These are phyloP conservation scores for Toxoplasma gondii DNA, from an alignment of 169 alveolate genomes.

Conservation along the genomic window DNA sequence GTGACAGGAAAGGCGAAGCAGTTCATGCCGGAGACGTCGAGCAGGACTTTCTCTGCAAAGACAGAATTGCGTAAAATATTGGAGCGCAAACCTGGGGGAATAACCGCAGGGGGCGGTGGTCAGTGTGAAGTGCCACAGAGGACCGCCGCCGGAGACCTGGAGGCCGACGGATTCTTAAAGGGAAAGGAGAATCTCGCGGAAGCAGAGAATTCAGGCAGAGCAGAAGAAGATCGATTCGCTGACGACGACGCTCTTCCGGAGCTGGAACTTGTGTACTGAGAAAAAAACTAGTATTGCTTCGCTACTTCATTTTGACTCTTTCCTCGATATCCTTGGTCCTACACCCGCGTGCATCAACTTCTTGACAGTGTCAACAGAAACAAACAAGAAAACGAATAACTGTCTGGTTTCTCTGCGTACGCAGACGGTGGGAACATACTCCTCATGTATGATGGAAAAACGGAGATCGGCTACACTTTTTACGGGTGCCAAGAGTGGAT, in stretches of 20 bases:
- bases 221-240: neutral
- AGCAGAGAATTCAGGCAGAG: neutral
- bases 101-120: too few species aligned
- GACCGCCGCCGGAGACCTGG: neutral
- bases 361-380: too few species aligned
- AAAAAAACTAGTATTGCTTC: neutral
- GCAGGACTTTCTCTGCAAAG: neutral
- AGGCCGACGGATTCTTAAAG: neutral
- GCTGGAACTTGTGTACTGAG: neutral
- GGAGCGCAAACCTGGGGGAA: neutral
- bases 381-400: too few species aligned
- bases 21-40: neutral
- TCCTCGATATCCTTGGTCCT: too few species aligned
- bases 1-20: neutral
- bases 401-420: too few species aligned
- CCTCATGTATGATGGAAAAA: too few species aligned
- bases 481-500: too few species aligned
- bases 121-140: too few species aligned
- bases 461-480: too few species aligned
- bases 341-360: too few species aligned
- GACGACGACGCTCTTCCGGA: neutral
- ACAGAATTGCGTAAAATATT: neutral
- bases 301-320: too few species aligned
- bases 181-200: neutral
- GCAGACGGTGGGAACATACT: too few species aligned